Evolutionary conservation across 129 eudicot species (phyloP), one percentile per base, ranked within the genome.

Genomic region (Glebionis coronaria): DNA sequence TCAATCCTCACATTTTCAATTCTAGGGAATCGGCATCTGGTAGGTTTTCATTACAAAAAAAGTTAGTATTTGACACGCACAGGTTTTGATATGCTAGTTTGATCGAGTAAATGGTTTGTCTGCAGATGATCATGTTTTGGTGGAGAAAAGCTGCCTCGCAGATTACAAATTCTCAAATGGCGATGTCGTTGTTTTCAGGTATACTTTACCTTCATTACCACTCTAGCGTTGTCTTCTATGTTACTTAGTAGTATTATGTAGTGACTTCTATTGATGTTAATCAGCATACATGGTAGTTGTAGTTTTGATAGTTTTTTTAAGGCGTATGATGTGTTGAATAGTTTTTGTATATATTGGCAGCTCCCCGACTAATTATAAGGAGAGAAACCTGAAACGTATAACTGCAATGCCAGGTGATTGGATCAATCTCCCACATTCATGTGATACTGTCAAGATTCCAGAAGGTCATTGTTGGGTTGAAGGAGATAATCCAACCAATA

Each of bases 381-480:
- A 84, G 82, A 94, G 73, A 68, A 44, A 75, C 44, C 65, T 90
- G 14, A 94, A 94, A 77, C 89, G 97, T 71, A 87, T 94, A 44
- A 74, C 81, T 29, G 99, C 76, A 51, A 63, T 94, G 84, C 86
- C 99, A 3, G 99, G 97, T 75, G 99, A 94, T 61, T 90, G 95
- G 97, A 65, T 90, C 74, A 65, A 49, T 54, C 71, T 64, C 58
- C 77, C 95, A 11, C 67, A 71, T 53, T 42, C 78, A 12, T 50
- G 73, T 62, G 99, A 94, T 78, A 65, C 81, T 58, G 79, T 84
- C 65, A 82, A 69, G 84, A 61, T 94, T 67, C 97, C 97, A 4
- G 86, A 87, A 77, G 99, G 99, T 46, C 97, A 90, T 85, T 94
- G 99, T 80, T 94, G 99, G 99, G 99, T 94, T 81, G 93, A 84